Base-by-base conservation (phyloP, 345 rosid genomes). In the Carallia brachiata region DNA sequence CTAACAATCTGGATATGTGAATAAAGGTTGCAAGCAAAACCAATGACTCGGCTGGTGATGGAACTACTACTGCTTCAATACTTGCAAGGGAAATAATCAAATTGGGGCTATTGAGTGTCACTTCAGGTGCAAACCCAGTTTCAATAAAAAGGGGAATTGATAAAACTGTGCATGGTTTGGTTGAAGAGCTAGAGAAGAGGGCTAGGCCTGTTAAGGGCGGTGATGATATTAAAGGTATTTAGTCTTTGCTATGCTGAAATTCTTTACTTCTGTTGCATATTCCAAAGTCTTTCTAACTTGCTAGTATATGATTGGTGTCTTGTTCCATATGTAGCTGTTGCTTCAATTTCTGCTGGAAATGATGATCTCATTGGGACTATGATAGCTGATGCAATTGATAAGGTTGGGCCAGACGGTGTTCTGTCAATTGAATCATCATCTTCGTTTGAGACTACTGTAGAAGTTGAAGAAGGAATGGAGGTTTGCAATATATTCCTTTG, bases 351-450 rank as follows among this genome's bases (percentile, higher is more conserved):
- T 67, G 88, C 99, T 78, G 99, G 99, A 75, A 95, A 95, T 72
- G 98, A 95, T 76, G 98, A 95, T 31, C 90, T 95, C 52, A 84
- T 95, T 34, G 99, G 99, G 36, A 70, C 92, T 61, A 95, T 95
- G 98, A 78, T 95, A 76, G 98, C 98, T 66, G 97, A 92, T 84
- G 98, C 98, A 70, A 95, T 95, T 75, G 97, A 95, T 79, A 95
- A 92, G 79, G 99, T 95, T 69, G 99, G 99, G 28, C 97, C 99
- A 71, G 99, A 92, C 82, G 99, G 98, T 80, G 99, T 92, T 69
- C 62, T 95, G 78, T 95, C 99, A 61, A 95, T 95, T 72, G 98
- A 95, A 76, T 95, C 98, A 44, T 95, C 99, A 17, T 92, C 99
- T 15, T 95, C 99, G 0, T 95, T 90, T 63, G 98, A 95, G 86